Conservation (phyloP, 2,329 filamentous ascomycete species). For the Simplicillium aogashimaense region DNA sequence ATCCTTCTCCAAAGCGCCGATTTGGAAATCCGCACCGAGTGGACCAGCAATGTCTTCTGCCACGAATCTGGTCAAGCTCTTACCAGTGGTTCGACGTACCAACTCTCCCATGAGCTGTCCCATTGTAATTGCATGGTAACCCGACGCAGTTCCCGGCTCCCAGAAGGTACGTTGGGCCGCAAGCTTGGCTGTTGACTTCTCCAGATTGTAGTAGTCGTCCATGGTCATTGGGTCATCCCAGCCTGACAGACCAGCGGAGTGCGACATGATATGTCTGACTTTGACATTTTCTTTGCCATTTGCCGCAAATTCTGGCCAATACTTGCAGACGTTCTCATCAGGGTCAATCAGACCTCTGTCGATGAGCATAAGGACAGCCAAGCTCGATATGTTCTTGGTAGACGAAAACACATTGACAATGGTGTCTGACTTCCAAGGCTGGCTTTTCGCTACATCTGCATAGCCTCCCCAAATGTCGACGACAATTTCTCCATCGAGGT, state of each 20-base stretch:
- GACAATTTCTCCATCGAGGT: constrained; percentile 27
- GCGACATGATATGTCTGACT: constrained; percentile 28
- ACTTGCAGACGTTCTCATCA: constrained; percentile 24
- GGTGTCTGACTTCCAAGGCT: constrained; percentile 28
- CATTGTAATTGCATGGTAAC: constrained; percentile 29
- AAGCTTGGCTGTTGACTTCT: constrained; percentile 19
- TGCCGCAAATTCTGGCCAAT: constrained; percentile 35
- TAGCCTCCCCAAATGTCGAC: constrained; percentile 35
- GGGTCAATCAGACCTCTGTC: constrained; percentile 25
- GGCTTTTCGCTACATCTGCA: constrained; percentile 16
- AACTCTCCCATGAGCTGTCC: constrained; percentile 33
- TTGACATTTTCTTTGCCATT: constrained; percentile 28
- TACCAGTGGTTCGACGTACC: constrained; percentile 27
- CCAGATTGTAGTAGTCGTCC: constrained; percentile 22
- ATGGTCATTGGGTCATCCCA: constrained; percentile 19
- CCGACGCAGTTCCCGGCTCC: constrained; percentile 29
- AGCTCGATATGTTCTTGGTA: constrained; percentile 20
- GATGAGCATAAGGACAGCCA: constrained; percentile 20
- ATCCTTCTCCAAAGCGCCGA: constrained; percentile 30
- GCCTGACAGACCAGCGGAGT: constrained; percentile 24
- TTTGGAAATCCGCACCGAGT: constrained; percentile 32
- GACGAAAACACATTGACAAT: constrained; percentile 28
- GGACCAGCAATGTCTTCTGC: constrained; percentile 25
- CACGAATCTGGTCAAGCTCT: constrained; percentile 29
- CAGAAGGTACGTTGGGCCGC: constrained; percentile 31